Percentiles rank a stretch among this genome's conserved stretches.
Conservation (phyloP, 352 stramenopile species). For the Hyaloperonospora arabidopsidis region DNA sequence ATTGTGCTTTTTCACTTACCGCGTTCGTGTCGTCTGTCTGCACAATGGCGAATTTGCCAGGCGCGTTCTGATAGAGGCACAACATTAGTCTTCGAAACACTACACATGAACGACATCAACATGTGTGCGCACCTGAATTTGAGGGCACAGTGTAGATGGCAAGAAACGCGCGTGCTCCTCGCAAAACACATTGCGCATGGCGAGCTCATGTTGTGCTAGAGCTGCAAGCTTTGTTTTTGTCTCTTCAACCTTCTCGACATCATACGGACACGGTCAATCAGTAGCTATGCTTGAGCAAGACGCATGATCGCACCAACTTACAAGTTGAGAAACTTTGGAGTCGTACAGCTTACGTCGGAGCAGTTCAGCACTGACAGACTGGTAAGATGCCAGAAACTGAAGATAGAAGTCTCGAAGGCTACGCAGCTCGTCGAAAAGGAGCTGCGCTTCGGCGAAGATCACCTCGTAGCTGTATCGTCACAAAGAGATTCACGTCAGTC, state of each 20-base stretch:
- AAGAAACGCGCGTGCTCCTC: slow-evolving; percentile 61
- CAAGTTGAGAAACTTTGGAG: slow-evolving; percentile 38
- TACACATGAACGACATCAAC: not conserved
- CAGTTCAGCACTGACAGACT: slow-evolving; percentile 48
- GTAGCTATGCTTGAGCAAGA: not conserved
- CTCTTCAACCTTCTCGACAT: slow-evolving; percentile 39
- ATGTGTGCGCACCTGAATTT: slow-evolving; percentile 43
- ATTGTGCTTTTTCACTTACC: slow-evolving; percentile 11
- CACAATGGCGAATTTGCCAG: slow-evolving; percentile 45
- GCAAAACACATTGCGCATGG: slow-evolving; percentile 37
- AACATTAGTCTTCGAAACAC: not conserved
- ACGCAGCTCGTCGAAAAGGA: slow-evolving; percentile 66
- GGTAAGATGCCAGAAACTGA: slow-evolving; percentile 67
- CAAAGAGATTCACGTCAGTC: not conserved
- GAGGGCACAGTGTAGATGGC: slow-evolving; percentile 57
- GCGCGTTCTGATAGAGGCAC: slow-evolving; percentile 32
- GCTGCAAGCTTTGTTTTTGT: slow-evolving; percentile 40
- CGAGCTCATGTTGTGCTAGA: slow-evolving; percentile 43
- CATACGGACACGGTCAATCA: not conserved
- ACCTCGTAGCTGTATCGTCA: slow-evolving; percentile 43
- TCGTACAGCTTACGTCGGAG: slow-evolving; percentile 50
- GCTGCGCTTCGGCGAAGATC: slow-evolving; percentile 58
- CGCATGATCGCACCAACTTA: slow-evolving; percentile 19
- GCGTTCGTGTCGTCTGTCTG: slow-evolving; percentile 9
- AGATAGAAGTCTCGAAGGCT: slow-evolving; percentile 78